Conservation (phyloP, 495 filamentous ascomycete genomes). For the Emericellopsis terricola region DNA sequence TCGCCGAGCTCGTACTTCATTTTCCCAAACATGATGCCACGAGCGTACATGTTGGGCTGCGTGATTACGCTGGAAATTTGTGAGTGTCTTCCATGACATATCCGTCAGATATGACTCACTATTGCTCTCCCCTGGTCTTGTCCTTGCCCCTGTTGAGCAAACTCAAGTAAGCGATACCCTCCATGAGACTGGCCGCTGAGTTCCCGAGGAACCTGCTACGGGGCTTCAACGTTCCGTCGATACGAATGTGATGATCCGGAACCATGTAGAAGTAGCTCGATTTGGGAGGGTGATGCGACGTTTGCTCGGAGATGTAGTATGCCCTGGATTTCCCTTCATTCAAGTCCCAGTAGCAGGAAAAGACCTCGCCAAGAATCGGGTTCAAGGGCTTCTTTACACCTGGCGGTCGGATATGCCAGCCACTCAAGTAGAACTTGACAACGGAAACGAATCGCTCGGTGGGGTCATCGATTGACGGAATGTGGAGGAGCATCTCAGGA, state of each 20-base stretch:
- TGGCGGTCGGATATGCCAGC: conserved; percentile 96
- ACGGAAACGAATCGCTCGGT: conserved; percentile 82
- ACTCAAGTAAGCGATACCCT: conserved; percentile 75
- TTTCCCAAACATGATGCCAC: conserved; percentile 93
- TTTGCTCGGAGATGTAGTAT: conserved; percentile 92
- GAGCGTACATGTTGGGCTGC: conserved; percentile 98
- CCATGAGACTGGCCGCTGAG: conserved; percentile 96
- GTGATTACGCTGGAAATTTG: conserved; percentile 49
- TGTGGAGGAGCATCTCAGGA: conserved; percentile 82
- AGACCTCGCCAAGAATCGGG: conserved; percentile 88
- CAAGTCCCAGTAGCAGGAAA: conserved; percentile 92
- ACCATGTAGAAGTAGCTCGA: conserved; percentile 99
- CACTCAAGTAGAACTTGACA: conserved; percentile 92
- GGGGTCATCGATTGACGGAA: conserved; percentile 77
- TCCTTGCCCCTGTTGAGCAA: conserved; percentile 58
- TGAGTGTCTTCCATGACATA: conserved; percentile 2
- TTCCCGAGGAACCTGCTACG: conserved; percentile 92
- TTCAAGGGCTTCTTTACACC: conserved; percentile 98
- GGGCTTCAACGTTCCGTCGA: conserved; percentile 93
- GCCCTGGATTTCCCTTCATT: conserved; percentile 59
- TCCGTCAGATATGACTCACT: conserved; percentile 37
- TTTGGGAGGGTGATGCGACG: conserved; percentile 91
- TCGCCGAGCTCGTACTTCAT: conserved; percentile 99
- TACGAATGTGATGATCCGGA: conserved; percentile 82
- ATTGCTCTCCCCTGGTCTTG: conserved; percentile 58